A percentile compares a stretch with the other conserved stretches of the same genome.
Conservation (phyloP, 768 basidiomycete species). For the Agrocybe pediades region DNA sequence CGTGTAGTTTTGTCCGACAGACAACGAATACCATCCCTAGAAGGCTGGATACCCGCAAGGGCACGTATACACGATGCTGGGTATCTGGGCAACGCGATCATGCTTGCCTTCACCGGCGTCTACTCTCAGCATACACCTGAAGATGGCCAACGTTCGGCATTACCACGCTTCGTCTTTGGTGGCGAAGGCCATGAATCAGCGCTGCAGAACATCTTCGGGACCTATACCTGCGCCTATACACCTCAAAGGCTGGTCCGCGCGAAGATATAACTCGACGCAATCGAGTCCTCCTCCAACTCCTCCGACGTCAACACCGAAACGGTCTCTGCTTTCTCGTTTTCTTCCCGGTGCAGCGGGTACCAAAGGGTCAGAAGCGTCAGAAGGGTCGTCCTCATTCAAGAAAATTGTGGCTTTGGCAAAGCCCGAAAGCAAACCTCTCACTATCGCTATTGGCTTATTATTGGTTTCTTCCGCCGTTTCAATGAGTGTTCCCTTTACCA, state of each 20-base stretch:
- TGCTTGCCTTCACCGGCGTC: conserved; percentile 17
- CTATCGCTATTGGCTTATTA: conserved; percentile 76
- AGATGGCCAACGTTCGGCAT: conserved; percentile 9
- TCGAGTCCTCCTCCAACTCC: conserved; percentile 5
- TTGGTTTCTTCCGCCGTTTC: conserved; percentile 88
- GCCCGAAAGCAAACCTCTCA: conserved; percentile 79
- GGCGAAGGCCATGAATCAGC: not conserved
- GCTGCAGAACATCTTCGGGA: not conserved
- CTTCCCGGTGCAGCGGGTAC: conserved; percentile 8
- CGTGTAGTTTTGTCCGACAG: not conserved
- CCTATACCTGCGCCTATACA: not conserved
- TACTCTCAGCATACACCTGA: conserved; percentile 3
- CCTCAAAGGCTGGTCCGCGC: not conserved
- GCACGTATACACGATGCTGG: conserved; percentile 21
- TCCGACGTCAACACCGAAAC: conserved; percentile 11
- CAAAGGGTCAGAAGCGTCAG: conserved; percentile 31
- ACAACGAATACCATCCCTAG: not conserved
- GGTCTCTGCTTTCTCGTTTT: conserved; percentile 17
- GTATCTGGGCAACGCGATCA: conserved; percentile 25
- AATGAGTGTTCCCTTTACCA: conserved; percentile 90
- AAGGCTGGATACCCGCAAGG: not conserved
- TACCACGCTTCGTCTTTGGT: conserved; percentile 6
- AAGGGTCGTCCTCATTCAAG: conserved; percentile 62
- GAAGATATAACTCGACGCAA: conserved; percentile 22
- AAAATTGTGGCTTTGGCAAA: conserved; percentile 79